Base-by-base conservation (phyloP, 345 rosid species). In the Heritiera fomes region DNA sequence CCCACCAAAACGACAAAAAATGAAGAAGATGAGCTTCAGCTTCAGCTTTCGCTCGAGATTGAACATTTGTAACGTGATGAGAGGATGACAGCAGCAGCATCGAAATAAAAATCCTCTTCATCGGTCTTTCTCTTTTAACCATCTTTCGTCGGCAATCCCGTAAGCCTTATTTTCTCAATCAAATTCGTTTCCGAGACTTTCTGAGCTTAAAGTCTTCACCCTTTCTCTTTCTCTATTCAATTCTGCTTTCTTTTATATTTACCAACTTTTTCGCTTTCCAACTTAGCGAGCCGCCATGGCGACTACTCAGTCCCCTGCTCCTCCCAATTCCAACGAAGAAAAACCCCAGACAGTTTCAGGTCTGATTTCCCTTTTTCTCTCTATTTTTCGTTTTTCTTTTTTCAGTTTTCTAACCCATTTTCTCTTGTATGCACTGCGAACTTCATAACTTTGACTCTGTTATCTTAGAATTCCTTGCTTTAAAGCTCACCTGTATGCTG, bases 261-360 rank as follows among this genome's bases (percentile, higher is more conserved):
- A 23, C 28, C 28, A 23, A 23, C 28, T 23, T 23, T 23, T 23
- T 23, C 28, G 28, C 28, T 11, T 50, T 73, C 17, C 4, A 64
- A 77, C 47, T 78, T 69, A 71, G 81, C 49, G 62, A 59, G 40
- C 47, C 12, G 32, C 56, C 0, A 50, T 55, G 52, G 88, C 86
- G 88, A 85, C 89, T 64, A 84, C 81, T 79, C 71, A 80, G 75
- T 62, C 90, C 30, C 68, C 91, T 30, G 5, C 84, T 62, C 83
- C 86, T 68, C 77, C 85, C 7, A 73, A 52, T 69, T 65, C 82
- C 63, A 14, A 78, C 61, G 78, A 77, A 18, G 86, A 66, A 11
- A 79, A 80, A 18, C 80, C 80, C 59, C 87, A 80, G 50, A 67
- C 70, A 58, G 63, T 41, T 62, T 73, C 82, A 82, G 88, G 87